Evolutionary conservation across 1,284 basidiomycete genomes (phyloP), one percentile per base, ranked within the genome.

Genomic region (Amanita bisporigera): DNA sequence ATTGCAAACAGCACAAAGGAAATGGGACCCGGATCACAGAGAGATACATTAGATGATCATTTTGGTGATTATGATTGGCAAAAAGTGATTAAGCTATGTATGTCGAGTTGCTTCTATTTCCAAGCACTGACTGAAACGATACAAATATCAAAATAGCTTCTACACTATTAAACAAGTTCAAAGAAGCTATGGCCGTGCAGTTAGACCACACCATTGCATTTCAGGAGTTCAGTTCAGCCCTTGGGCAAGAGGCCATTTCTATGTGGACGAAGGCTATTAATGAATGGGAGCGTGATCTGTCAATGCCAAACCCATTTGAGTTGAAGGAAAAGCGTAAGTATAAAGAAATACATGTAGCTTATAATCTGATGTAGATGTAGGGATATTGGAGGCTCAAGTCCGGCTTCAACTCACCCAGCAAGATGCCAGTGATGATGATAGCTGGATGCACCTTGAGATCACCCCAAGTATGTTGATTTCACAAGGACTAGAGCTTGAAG

Each of bases 31-130:
- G 76, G 76, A 1, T 61, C 60, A 57, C 70, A 75, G 1, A 43
- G 67, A 3, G 77, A 79, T 55, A 78, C 73, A 1, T 36, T 80
- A 2, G 74, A 81, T 52, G 75, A 80, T 45, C 74, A 77, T 52
- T 77, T 72, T 45, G 70, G 72, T 40, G 71, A 71, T 36, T 69
- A 63, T 52, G 77, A 77, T 66, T 78, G 72, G 72, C 54, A 64
- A 43, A 78, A 77, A 57, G 67, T 69, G 2, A 66, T 68, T 57
- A 36, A 65, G 67, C 12, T 21, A 17, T 15, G 15, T 59, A 57
- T 24, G 33, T 45, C 12, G 15, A 6, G 21, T 31, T 31, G 52
- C 55, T 61, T 43, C 40, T 40, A 15, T 14, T 26, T 5, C 33
- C n/a, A 24, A 12, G 58, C 12, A 19, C 45, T 60, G 73, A 69